Conservation (phyloP, 2,329 filamentous ascomycete genomes). For the Madurella mycetomatis region DNA sequence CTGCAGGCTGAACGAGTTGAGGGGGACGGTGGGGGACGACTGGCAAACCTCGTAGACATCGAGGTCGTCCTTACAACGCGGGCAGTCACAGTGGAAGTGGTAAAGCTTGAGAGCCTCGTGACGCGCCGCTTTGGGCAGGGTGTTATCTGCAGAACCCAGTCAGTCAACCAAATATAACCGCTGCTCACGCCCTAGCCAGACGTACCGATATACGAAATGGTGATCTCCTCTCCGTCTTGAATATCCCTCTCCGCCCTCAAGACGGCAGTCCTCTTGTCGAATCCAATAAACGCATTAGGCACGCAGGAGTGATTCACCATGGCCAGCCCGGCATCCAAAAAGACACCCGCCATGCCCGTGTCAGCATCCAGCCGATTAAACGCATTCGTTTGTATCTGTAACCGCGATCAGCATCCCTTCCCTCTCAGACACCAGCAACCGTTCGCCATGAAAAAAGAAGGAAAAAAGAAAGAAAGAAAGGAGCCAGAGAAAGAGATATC, state of each 20-base stretch:
- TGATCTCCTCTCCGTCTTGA: constrained; percentile 50
- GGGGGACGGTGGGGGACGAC: constrained; percentile 35
- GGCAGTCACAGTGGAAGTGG: constrained; percentile 49
- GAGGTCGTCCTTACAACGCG: constrained; percentile 46
- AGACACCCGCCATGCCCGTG: constrained; percentile 49
- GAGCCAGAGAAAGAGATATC: no score
- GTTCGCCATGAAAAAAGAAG: neutral
- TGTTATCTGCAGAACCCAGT: constrained; percentile 39
- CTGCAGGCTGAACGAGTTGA: constrained; percentile 45
- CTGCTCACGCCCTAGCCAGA: constrained; percentile 1
- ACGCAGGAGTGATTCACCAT: constrained; percentile 61
- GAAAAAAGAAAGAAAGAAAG: neutral
- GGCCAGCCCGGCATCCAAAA: constrained; percentile 51
- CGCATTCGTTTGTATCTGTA: constrained; percentile 57
- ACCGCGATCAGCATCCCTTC: constrained; percentile 13
- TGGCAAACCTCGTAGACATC: constrained; percentile 51
- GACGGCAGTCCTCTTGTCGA: constrained; percentile 47
- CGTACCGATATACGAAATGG: constrained; percentile 59
- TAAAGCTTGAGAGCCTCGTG: constrained; percentile 44
- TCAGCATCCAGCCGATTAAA: constrained; percentile 55
- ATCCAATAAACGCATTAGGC: constrained; percentile 56
- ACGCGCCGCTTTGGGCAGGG: constrained; percentile 41
- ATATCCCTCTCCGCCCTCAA: constrained; percentile 50
- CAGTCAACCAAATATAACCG: neutral
- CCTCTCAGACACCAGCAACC: neutral